Percentiles rank a stretch among this genome's conserved stretches.
phyloP scores from a whole-genome alignment of 495 filamentous ascomycete species.

The Cladorrhinum samala region DNA sequence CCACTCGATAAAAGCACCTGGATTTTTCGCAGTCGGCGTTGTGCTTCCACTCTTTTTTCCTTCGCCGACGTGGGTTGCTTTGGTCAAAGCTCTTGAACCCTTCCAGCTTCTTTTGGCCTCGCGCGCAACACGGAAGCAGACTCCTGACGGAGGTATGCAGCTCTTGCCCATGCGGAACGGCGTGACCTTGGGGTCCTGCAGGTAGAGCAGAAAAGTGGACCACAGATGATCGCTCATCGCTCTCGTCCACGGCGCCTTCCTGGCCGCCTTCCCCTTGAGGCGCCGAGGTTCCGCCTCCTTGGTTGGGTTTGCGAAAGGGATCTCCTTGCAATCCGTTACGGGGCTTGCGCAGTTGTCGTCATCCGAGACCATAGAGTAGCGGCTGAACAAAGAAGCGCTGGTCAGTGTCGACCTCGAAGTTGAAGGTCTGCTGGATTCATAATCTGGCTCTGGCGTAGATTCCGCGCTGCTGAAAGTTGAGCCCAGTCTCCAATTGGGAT shows the following conservation, averaged over 20 bases:
- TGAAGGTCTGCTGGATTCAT: slow-evolving; percentile 46
- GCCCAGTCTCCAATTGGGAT: slow-evolving; percentile 43
- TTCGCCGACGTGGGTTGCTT: slow-evolving; percentile 19
- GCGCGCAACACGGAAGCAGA: slow-evolving; percentile 81
- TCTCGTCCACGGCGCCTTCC: slow-evolving; percentile 64
- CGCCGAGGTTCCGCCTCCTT: slow-evolving; percentile 8
- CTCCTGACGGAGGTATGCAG: slow-evolving; percentile 78
- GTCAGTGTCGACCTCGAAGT: slow-evolving; percentile 46
- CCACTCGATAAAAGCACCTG: slow-evolving; percentile 53
- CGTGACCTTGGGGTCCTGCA: slow-evolving; percentile 87
- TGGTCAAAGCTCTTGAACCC: slow-evolving; percentile 41
- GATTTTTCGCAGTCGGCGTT: slow-evolving; percentile 54
- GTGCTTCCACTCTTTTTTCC: slow-evolving; percentile 53
- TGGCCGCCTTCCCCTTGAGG: slow-evolving; percentile 23
- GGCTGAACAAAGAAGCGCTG: slow-evolving; percentile 43
- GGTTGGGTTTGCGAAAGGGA: slow-evolving; percentile 10
- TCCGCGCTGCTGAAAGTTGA: slow-evolving; percentile 40
- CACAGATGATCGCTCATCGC: slow-evolving; percentile 92
- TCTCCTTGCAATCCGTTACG: slow-evolving; percentile 33
- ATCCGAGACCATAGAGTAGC: slow-evolving; percentile 41
- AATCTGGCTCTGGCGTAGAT: slow-evolving; percentile 41
- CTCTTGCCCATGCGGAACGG: slow-evolving; percentile 89
- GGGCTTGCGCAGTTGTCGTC: slow-evolving; percentile 40
- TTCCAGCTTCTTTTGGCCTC: slow-evolving; percentile 83
- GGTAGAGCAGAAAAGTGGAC: slow-evolving; percentile 80